A percentile compares a stretch with the other conserved stretches of the same genome.
Evolutionary conservation across 306 rosid genomes (phyloP).

Genomic region (Quercus cerris): DNA sequence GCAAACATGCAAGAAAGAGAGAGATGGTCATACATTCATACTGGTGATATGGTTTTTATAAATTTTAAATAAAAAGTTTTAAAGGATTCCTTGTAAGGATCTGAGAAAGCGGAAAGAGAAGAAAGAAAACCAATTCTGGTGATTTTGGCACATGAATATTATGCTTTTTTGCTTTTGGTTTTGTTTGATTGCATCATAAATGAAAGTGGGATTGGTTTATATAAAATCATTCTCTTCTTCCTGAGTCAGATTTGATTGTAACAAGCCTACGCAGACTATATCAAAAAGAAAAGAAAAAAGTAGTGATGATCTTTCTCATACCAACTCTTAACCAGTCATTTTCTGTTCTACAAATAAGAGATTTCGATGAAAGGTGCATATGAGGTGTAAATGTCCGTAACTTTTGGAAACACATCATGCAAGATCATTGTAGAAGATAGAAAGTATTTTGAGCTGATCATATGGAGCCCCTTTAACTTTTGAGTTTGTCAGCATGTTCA

Average conservation of each 20-base stretch:
- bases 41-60: conserved; percentile 32
- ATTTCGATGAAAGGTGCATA: neutral
- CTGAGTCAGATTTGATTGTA: neutral
- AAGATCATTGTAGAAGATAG: neutral
- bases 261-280: neutral
- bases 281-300: neutral
- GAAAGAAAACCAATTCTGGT: neutral
- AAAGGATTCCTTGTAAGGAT: conserved; percentile 7
- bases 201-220: neutral
- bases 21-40: conserved; percentile 28
- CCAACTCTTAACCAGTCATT: neutral
- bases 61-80: conserved; percentile 14
- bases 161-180: neutral
- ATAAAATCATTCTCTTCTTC: neutral
- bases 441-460: conserved; percentile 15
- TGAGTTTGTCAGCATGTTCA: neutral
- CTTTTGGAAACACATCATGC: conserved; percentile 16
- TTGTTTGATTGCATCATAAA: conserved; percentile 1
- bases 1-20: conserved; percentile 24
- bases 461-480: neutral
- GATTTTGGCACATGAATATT: neutral
- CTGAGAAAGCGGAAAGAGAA: neutral
- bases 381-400: conserved; percentile 26
- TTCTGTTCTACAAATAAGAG: neutral
- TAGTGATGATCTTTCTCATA: neutral